Conservation (phyloP, 805 yeast genomes). For the Lipomyces chichibuensis region DNA sequence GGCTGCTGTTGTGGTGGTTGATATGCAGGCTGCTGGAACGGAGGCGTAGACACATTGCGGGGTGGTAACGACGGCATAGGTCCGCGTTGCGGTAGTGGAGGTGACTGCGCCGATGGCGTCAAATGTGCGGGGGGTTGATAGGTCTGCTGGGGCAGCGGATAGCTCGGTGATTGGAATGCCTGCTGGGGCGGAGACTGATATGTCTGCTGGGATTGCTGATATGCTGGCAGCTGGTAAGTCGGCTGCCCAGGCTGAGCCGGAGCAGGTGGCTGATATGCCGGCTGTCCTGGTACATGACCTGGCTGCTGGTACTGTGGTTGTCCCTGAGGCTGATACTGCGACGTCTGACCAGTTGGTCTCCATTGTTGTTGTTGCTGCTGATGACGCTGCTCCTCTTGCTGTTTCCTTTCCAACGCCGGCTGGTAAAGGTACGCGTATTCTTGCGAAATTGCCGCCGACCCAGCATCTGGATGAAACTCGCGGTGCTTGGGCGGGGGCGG, state of each 20-base stretch:
- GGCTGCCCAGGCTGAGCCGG: conserved; percentile 22
- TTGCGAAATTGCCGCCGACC: conserved; percentile 29
- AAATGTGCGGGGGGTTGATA: conserved; percentile 12
- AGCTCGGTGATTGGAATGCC: conserved; percentile 23
- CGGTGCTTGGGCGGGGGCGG: conserved; percentile 55
- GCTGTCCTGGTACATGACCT: conserved; percentile 10
- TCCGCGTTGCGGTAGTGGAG: conserved; percentile 22
- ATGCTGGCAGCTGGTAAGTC: conserved; percentile 17
- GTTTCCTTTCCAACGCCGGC: conserved; percentile 31
- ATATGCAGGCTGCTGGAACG: conserved; percentile 4
- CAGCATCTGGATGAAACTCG: conserved; percentile 43
- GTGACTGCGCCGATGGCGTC: background rate
- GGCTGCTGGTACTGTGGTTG: conserved; percentile 19
- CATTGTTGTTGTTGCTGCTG: conserved; percentile 18
- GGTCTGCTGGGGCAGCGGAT: conserved; percentile 6
- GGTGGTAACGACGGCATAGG: conserved; percentile 4
- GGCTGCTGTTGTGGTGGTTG: conserved; percentile 4
- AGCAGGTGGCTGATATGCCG: conserved; percentile 11
- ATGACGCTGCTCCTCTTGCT: conserved; percentile 32
- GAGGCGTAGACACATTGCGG: background rate
- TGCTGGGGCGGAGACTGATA: conserved; percentile 15
- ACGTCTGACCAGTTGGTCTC: conserved; percentile 23
- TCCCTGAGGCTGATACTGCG: conserved; percentile 28
- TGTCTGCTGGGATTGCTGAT: conserved; percentile 24
- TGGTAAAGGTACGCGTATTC: conserved; percentile 30